Conservation (phyloP, 2,329 filamentous ascomycete species). For the Aplosporella prunicola region DNA sequence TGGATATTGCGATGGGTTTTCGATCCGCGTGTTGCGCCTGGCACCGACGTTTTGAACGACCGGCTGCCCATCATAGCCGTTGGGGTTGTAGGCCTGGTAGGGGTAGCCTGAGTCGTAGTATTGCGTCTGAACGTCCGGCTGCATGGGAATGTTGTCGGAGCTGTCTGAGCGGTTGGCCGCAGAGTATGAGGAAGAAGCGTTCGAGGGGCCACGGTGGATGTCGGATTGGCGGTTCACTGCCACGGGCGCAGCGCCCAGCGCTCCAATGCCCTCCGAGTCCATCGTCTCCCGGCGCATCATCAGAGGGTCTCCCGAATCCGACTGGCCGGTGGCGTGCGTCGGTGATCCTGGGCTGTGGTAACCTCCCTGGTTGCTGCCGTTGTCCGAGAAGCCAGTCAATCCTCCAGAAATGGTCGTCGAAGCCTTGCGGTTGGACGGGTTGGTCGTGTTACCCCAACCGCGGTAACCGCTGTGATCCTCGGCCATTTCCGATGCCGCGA, state of each 20-base stretch:
- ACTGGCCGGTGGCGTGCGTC: constrained; percentile 54
- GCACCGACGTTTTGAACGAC: constrained; percentile 91
- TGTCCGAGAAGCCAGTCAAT: constrained; percentile 57
- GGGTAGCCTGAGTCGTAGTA: constrained; percentile 49
- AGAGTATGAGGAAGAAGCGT: constrained; percentile 93
- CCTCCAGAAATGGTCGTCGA: constrained; percentile 85
- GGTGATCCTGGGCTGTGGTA: constrained; percentile 51
- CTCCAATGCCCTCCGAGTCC: constrained; percentile 75
- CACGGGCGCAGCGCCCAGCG: constrained; percentile 59
- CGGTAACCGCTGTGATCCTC: constrained; percentile 75
- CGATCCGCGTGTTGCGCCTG: constrained; percentile 86
- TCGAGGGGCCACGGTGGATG: constrained; percentile 82
- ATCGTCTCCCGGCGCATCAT: constrained; percentile 40
- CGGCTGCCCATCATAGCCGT: constrained; percentile 47
- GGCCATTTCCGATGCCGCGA: constrained; percentile 60
- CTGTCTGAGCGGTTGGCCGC: constrained; percentile 63
- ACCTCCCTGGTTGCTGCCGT: constrained; percentile 46
- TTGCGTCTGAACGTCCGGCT: constrained; percentile 37
- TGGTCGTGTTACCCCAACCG: constrained; percentile 83
- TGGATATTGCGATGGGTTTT: constrained; percentile 79
- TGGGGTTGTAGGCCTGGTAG: constrained; percentile 36
- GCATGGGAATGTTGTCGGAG: constrained; percentile 46
- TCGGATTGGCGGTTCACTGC: constrained; percentile 48
- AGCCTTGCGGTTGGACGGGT: constrained; percentile 60
- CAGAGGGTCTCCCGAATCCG: constrained; percentile 59